These are phyloP conservation scores for Xerocomus minutiporus DNA, from an alignment of 1,284 basidiomycete species.

Conservation along the genomic window DNA sequence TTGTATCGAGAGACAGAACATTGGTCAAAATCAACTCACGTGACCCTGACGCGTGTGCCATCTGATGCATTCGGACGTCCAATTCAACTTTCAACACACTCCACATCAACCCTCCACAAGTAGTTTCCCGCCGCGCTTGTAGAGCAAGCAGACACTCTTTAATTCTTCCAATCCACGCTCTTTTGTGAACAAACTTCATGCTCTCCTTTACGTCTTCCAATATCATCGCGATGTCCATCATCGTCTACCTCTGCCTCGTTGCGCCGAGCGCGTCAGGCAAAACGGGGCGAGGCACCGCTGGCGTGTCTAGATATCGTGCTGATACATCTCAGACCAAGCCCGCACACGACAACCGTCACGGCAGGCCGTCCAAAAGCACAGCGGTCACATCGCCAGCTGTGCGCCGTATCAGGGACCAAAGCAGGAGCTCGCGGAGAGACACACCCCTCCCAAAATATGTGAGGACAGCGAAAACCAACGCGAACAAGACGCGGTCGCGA, in stretches of 20 bases:
- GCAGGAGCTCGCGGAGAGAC: neutral
- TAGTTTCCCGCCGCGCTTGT: constrained; percentile 7
- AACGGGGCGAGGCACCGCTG: neutral
- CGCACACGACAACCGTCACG: neutral
- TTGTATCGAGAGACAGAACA: neutral
- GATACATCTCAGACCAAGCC: neutral
- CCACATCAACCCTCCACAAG: neutral
- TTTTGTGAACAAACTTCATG: constrained; percentile 9
- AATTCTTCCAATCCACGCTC: neutral
- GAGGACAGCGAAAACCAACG: neutral
- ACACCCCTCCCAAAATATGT: neutral
- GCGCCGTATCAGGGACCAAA: constrained; percentile 1
- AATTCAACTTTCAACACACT: neutral
- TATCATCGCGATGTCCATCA: constrained; percentile 9
- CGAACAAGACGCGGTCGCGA: neutral
- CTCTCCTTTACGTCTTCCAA: constrained; percentile 9
- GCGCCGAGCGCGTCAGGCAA: constrained; percentile 8
- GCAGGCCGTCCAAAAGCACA: neutral
- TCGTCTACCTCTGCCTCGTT: constrained; percentile 13
- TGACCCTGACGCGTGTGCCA: constrained; percentile 8
- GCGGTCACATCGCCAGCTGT: neutral
- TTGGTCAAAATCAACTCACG: constrained; percentile 16
- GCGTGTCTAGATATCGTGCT: neutral
- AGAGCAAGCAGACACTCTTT: constrained; percentile 10
- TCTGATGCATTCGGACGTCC: neutral